Conservation (phyloP, 1,139 yeast species). For the Protomyces inouyei region DNA sequence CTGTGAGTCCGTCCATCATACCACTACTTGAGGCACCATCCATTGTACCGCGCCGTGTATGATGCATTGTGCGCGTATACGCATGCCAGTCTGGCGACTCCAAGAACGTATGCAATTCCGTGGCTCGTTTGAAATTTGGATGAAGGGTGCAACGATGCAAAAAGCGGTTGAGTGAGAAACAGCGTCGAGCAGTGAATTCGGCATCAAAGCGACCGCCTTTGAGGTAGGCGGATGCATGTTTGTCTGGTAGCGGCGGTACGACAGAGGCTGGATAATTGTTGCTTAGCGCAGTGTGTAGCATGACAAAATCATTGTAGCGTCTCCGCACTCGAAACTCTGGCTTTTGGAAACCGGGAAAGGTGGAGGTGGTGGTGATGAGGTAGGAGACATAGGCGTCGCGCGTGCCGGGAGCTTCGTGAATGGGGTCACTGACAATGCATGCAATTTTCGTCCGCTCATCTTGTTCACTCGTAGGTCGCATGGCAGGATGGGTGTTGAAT, state of each 20-base stretch:
- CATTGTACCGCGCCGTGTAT: slow-evolving; percentile 35
- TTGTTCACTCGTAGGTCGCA: slow-evolving; percentile 11
- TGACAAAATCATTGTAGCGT: slow-evolving; percentile 76
- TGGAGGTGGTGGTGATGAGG: slow-evolving; percentile 59
- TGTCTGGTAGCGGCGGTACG: slow-evolving; percentile 92
- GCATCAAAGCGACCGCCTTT: slow-evolving; percentile 88
- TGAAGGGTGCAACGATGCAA: slow-evolving; percentile 68
- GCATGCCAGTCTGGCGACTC: slow-evolving; percentile 82
- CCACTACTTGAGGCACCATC: slow-evolving; percentile 34
- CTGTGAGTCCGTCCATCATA: slow-evolving; percentile 65
- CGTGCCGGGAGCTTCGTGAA: slow-evolving; percentile 61
- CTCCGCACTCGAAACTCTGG: slow-evolving; percentile 58
- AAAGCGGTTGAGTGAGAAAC: slow-evolving; percentile 77
- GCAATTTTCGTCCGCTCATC: slow-evolving; percentile 25
- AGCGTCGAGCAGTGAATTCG: slow-evolving; percentile 76
- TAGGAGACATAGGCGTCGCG: slow-evolving; percentile 76
- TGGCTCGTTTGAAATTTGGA: slow-evolving; percentile 63
- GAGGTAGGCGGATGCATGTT: slow-evolving; percentile 69
- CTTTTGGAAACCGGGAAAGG: slow-evolving; percentile 46
- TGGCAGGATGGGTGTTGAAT: slow-evolving; percentile 19
- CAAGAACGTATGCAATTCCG: slow-evolving; percentile 67
- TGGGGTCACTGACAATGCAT: slow-evolving; percentile 60
- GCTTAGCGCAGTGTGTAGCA: slow-evolving; percentile 64
- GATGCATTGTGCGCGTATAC: slow-evolving; percentile 53
- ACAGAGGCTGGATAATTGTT: slow-evolving; percentile 80